phyloP scores from a whole-genome alignment of 306 rosid genomes.

The Sophora flavescens region DNA sequence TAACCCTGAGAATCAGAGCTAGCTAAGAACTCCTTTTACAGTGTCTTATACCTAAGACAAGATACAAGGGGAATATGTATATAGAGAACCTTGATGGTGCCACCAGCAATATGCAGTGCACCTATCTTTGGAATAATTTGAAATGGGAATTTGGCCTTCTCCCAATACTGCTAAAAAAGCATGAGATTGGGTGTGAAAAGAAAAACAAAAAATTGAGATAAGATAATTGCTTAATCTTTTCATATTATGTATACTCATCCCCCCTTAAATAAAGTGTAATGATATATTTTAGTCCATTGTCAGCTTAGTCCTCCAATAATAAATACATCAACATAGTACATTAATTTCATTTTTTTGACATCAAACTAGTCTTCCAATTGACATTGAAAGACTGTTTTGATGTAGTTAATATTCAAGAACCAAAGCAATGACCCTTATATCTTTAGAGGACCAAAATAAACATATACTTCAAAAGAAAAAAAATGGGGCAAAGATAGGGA shows the following conservation, averaged over 20 bases:
- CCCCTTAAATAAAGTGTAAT: not conserved
- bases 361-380: not conserved
- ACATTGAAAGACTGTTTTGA: not conserved
- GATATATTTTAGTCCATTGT: not conserved
- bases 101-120: conserved; percentile 69
- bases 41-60: conserved; percentile 6
- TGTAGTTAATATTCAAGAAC: not conserved
- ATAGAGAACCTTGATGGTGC: conserved; percentile 77
- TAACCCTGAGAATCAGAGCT: conserved; percentile 69
- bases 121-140: conserved; percentile 75
- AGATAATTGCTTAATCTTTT: conserved; percentile 14
- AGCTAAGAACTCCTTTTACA: conserved; percentile 38
- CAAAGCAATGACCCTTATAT: too few relatives aligned
- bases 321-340: not conserved
- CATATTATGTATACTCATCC: not conserved
- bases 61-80: conserved; percentile 4
- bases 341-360: not conserved
- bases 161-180: conserved; percentile 69
- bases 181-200: conserved; percentile 17
- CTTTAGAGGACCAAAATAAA: too few relatives aligned
- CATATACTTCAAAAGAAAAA: too few relatives aligned
- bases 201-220: not conserved
- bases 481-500: not conserved
- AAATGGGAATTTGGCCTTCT: conserved; percentile 88
- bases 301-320: conserved; percentile 3